Conservation (phyloP, 1,284 basidiomycete species). For the Sanghuangporus weigelae region DNA sequence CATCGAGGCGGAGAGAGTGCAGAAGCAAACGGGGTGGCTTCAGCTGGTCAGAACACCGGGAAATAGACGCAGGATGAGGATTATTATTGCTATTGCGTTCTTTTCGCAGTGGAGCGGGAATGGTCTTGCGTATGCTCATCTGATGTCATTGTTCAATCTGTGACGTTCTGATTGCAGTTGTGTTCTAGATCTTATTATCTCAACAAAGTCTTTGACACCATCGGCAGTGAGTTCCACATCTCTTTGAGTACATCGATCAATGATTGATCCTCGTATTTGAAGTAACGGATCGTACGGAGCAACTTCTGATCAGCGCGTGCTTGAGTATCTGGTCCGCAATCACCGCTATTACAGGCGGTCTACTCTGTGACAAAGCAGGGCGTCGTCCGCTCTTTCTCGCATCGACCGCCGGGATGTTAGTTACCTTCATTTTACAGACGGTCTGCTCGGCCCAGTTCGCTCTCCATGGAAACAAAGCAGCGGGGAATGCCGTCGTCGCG, state of each 20-base stretch:
- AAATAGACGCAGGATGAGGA: conserved; percentile 26
- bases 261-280: not conserved
- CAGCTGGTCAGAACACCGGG: conserved; percentile 28
- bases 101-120: conserved; percentile 29
- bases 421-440: conserved; percentile 25
- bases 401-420: conserved; percentile 38
- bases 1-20: conserved; percentile 22
- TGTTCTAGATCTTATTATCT: conserved; percentile 33
- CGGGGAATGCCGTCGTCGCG: conserved; percentile 27
- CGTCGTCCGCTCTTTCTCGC: conserved; percentile 50
- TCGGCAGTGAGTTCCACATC: conserved; percentile 32
- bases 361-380: conserved; percentile 46
- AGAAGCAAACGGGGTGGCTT: conserved; percentile 21
- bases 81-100: conserved; percentile 27
- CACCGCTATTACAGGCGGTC: conserved; percentile 41
- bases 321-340: conserved; percentile 52
- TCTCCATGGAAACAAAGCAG: conserved; percentile 20
- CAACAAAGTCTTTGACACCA: conserved; percentile 45
- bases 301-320: conserved; percentile 38
- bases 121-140: conserved; percentile 8
- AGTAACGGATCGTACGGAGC: conserved; percentile 14
- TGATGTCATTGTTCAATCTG: not conserved
- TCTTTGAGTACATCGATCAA: not conserved
- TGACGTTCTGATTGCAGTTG: not conserved
- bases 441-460: conserved; percentile 17